These are phyloP conservation scores for Acanthamoeba triangularis DNA, from an alignment of 208 protist genomes.

Conservation along the genomic window DNA sequence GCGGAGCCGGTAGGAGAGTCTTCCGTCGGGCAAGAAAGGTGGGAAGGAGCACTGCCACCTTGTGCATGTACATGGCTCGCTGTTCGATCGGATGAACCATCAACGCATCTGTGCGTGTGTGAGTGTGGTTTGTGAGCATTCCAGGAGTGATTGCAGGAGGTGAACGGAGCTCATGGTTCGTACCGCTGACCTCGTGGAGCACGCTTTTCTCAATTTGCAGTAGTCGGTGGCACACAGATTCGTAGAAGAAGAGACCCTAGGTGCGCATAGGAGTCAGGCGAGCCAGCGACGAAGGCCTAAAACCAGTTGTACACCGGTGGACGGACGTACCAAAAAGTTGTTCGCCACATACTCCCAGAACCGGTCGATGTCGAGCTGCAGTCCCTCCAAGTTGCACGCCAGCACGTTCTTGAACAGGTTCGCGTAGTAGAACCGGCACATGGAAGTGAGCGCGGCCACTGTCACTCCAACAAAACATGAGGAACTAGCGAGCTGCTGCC, in stretches of 20 bases:
- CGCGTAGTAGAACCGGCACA: not conserved
- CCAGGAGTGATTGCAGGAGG: too few species aligned
- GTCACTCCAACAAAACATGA: not conserved
- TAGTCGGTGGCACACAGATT: not conserved
- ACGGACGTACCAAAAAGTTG: not conserved
- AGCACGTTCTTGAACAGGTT: slow-evolving; percentile 3
- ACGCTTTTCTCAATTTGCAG: not conserved
- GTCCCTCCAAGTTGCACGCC: not conserved
- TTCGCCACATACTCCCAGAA: slow-evolving; percentile 16
- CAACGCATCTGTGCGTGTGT: not conserved
- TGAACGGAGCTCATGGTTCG: not conserved
- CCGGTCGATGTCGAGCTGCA: not conserved
- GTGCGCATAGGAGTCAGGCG: too few species aligned
- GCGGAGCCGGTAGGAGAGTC: not conserved
- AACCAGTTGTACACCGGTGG: too few species aligned
- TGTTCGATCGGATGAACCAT: not conserved
- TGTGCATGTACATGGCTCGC: not conserved
- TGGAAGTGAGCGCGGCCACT: not conserved
- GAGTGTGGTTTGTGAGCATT: not conserved
- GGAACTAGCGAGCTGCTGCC: not conserved
- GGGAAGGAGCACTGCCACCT: slow-evolving; percentile 2
- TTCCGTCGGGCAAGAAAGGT: not conserved
- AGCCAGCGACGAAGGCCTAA: too few species aligned
- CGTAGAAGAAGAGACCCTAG: not conserved
- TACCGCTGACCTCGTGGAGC: not conserved